Percentiles rank a stretch among this genome's conserved stretches.
These are phyloP conservation scores for Ramalina peruviana DNA, from an alignment of 495 filamentous ascomycete species.

Conservation along the genomic window DNA sequence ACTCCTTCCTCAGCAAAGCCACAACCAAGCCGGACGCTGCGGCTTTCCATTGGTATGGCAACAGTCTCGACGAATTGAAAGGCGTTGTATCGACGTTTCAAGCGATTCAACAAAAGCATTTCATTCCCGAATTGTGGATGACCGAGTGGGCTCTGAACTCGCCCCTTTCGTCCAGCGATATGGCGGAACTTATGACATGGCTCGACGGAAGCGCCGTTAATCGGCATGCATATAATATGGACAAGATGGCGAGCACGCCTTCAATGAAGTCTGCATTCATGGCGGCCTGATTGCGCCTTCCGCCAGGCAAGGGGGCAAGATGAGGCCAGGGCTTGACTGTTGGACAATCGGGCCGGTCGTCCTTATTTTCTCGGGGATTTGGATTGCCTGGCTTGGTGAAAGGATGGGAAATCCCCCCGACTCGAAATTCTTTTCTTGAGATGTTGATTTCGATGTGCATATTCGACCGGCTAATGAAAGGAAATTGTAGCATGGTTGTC, in stretches of 20 bases:
- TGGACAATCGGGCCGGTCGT: background rate
- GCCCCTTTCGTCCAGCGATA: slow-evolving; percentile 30
- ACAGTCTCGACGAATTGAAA: slow-evolving; percentile 38
- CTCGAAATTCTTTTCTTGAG: background rate
- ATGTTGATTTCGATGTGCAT: background rate
- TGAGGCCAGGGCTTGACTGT: background rate
- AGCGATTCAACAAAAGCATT: slow-evolving; percentile 27
- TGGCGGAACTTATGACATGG: slow-evolving; percentile 41
- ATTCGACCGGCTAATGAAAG: slow-evolving; percentile 2
- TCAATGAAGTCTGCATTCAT: background rate
- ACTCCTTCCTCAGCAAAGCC: slow-evolving; percentile 3
- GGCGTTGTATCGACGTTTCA: slow-evolving; percentile 40
- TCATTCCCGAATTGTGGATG: slow-evolving; percentile 53
- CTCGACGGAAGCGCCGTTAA: slow-evolving; percentile 52
- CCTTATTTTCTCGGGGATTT: too few species aligned
- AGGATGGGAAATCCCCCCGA: background rate
- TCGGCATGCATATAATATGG: slow-evolving; percentile 73
- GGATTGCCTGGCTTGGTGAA: background rate
- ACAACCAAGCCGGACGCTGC: slow-evolving; percentile 7
- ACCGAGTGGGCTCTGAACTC: slow-evolving; percentile 53
- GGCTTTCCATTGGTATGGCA: slow-evolving; percentile 16
- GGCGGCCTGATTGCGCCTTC: background rate
- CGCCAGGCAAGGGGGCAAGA: background rate
- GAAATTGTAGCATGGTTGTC: background rate
- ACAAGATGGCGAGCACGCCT: slow-evolving; percentile 5